Base-by-base conservation (phyloP, 1,284 basidiomycete species). In the Microbotryum silenes-acaulis region DNA sequence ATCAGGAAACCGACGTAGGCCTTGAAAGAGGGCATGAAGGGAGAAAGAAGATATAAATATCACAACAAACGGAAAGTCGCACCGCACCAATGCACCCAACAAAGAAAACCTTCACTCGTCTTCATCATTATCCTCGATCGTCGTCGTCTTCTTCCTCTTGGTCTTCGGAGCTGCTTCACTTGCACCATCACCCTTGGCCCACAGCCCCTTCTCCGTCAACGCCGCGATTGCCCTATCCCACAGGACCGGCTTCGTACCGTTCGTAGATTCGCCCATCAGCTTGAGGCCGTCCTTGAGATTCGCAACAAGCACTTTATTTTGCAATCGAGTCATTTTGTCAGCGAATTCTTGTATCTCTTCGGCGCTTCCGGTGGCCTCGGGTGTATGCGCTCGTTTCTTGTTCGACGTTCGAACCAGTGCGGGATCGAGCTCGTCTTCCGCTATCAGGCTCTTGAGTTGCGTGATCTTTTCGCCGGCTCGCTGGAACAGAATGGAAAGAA, bases 161-260 rank as follows among this genome's bases (percentile, higher is more conserved):
- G 42, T 21, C 16, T n/a, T 42, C n/a, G 27, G 42, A 3, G 44
- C 27, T 21, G 23, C 42, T 29, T 29, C 47, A 10, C 47, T 27
- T 31, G 18, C 51, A 12, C 37, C 29, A 25, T 6, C 45, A 18
- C 31, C 51, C 6, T 18, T 31, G 18, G 20, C 57, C 49, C 46
- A 51, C 4, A 62, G 21, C 6, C 54, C 60, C 25, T 62, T 57
- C 37, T 51, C 51, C 3, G 7, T n/a, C 23, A 71, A 54, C 29
- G 63, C 65, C 21, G 33, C 62, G 27, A 53, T 49, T 18, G 57
- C 57, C 4, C 61, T 31, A 8, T 56, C 55, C 14, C 62, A 12
- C 27, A 71, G 51, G 10, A 67, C 69, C 9, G 49, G 57, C 61
- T 71, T 71, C 27, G 50, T 65, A 3, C 67, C 60, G 9, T 51